Base-by-base conservation (phyloP, 176 grass and related monocot species). In the Zea luxurians region DNA sequence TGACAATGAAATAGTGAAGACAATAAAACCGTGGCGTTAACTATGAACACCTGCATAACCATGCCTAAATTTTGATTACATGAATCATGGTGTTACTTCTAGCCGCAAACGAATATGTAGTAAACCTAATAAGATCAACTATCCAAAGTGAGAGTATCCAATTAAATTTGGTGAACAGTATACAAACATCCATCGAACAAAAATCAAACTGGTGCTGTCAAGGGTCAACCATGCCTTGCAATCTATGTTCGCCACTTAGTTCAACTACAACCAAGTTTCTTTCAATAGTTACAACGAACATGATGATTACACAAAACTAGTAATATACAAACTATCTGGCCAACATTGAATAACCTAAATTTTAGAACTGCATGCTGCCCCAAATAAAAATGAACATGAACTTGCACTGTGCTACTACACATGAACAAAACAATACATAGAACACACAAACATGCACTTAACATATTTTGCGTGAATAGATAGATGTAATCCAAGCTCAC, bases 301-400 rank as follows among this genome's bases (percentile, higher is more conserved):
- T 61, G 43, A 20, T 5, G 49, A 65, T 55, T 75, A 78, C 54
- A 63, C 0, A 5, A 74, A 27, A 17, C 20, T 78, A 20, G 8
- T 21, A 64, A 63, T 18, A 40, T 61, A 49, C 5, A 81, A 81
- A 37, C 42, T 15, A 81, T 34, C 10, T 37, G 15, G 10, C 6
- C 6, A 17, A 36, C 17, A 49, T 8, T 68, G 13, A 69, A 59
- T 21, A 64, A 53, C 0, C 17, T 69, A 2, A 13, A 70, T 50
- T 44, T 66, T 8, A 61, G 2, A 40, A 60, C 36, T 68, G 13
- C 18, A 64, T 13, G 6, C 16, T 37, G 50, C 61, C 41, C 20
- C 10, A 52, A 78, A 74, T 73, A 52, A 10, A 52, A 83, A 78
- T 61, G 35, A 64, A 61, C 49, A 61, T 45, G 20, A n/a, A 50